Base-by-base conservation (phyloP, 139 green algal species). In the Picochlorum sp. region DNA sequence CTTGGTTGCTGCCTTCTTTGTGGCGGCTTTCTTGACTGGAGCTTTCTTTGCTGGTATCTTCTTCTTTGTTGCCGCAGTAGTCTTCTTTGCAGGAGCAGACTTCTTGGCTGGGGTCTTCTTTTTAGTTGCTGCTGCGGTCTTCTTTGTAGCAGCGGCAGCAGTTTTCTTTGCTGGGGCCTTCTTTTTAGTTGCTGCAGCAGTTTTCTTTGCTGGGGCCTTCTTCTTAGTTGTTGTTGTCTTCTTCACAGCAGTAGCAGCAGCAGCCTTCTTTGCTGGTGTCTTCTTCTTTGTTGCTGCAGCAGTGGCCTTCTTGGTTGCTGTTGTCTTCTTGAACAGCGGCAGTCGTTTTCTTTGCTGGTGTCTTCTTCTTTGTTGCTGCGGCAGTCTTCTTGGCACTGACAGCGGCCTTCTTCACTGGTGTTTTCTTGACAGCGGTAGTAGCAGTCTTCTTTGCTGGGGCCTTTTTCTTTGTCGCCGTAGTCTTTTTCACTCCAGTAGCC, bases 21-120 rank as follows among this genome's bases (percentile, higher is more conserved):
- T 65, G 9, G 23, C 37, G 15, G 34, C 10, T 41, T 72, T 72
- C 49, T 55, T 45, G 18, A n/a, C 51, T 52, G 24, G 16, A 2
- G 44, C 20, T 14, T 30, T 44, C 57, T 65, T 59, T 30, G 20
- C 21, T 60, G 77, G 50, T 5, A 74, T 65, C 28, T 76, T 71
- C 63, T 79, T 78, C n/a, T 72, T 68, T 28, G 75, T 41, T 6
- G 73, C 44, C 8, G 61, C 44, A 21, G 47, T 21, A 20, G 18
- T 55, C 47, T 55, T 58, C 75, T 87, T 85, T 54, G 73, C 77
- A 60, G 77, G 45, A 16, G 77, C 67, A 37, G 78, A 69, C 63
- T 79, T 78, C 21, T 75, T 70, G 26, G 75, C 44, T 6, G 72
- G 41, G 13, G 60, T 20, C 57, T 28, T 52, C 1, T 61, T 62